A percentile compares a stretch with the other conserved stretches of the same genome.
phyloP scores from a whole-genome alignment of 2,329 filamentous ascomycete genomes.

The Pseudocercospora fuligena region DNA sequence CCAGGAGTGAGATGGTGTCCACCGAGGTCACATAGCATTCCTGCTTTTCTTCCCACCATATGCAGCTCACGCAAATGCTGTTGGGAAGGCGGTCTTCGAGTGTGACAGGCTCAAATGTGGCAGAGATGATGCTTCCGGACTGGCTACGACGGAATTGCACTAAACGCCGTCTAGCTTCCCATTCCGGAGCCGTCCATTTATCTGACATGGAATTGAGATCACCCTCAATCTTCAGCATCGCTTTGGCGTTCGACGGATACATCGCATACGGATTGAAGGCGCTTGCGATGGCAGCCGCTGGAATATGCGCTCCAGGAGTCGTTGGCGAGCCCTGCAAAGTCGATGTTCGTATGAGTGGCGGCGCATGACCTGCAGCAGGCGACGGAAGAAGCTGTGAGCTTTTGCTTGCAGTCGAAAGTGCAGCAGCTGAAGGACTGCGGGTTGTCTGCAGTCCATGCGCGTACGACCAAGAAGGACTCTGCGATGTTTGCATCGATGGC shows the following conservation, averaged over 20 bases:
- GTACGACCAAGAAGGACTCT: constrained; percentile 43
- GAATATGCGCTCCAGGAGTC: constrained; percentile 43
- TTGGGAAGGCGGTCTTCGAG: constrained; percentile 79
- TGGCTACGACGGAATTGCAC: constrained; percentile 88
- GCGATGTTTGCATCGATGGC: constrained; percentile 40
- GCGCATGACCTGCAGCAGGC: constrained; percentile 54
- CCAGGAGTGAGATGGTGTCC: constrained; percentile 93
- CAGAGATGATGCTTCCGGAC: constrained; percentile 77
- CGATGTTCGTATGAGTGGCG: constrained; percentile 69
- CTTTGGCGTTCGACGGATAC: constrained; percentile 74
- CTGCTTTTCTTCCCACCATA: constrained; percentile 90
- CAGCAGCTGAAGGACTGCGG: constrained; percentile 37
- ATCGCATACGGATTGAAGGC: constrained; percentile 78
- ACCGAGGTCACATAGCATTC: constrained; percentile 96
- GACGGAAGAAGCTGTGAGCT: constrained; percentile 49
- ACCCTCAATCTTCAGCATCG: constrained; percentile 80
- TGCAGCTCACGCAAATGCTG: constrained; percentile 95
- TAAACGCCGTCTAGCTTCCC: constrained; percentile 76
- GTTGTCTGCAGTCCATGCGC: constrained; percentile 29
- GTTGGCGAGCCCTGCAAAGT: constrained; percentile 63
- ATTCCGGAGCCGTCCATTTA: constrained; percentile 83
- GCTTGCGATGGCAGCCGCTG: constrained; percentile 39
- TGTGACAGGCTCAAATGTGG: constrained; percentile 78
- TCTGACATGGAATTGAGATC: constrained; percentile 84
- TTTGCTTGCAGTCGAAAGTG: constrained; percentile 32